These are phyloP conservation scores for Ogataea angusta DNA, from an alignment of 805 yeast genomes.

Conservation along the genomic window DNA sequence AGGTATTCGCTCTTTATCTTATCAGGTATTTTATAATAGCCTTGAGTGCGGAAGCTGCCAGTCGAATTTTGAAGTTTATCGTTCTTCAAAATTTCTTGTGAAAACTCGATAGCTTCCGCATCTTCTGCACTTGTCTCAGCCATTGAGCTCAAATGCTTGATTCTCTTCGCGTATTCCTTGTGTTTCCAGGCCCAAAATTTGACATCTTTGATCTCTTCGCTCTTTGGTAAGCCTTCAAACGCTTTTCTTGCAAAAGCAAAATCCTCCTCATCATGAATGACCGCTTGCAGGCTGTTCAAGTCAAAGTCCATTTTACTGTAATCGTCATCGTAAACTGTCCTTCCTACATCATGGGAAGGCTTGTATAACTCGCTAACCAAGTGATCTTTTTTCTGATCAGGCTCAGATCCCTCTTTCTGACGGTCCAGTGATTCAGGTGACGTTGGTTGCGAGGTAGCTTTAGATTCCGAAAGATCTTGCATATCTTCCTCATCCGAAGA, in stretches of 20 bases:
- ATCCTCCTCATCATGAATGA: slow-evolving; percentile 77
- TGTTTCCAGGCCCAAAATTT: slow-evolving; percentile 70
- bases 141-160: slow-evolving; percentile 16
- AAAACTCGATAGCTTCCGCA: slow-evolving; percentile 27
- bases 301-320: slow-evolving; percentile 40
- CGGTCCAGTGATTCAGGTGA: slow-evolving; percentile 23
- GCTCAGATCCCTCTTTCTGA: slow-evolving; percentile 26
- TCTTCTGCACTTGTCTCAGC: slow-evolving; percentile 25
- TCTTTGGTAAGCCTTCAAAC: slow-evolving; percentile 28
- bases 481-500: slow-evolving; percentile 23
- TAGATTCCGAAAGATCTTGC: slow-evolving; percentile 11
- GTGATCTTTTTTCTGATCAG: slow-evolving; percentile 25
- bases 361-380: slow-evolving; percentile 33
- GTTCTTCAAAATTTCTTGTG: slow-evolving; percentile 26
- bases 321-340: slow-evolving; percentile 50
- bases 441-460: slow-evolving; percentile 23
- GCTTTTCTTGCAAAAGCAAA: slow-evolving; percentile 48
- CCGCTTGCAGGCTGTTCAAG: slow-evolving; percentile 46
- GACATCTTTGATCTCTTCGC: slow-evolving; percentile 32
- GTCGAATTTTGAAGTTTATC: slow-evolving; percentile 38
- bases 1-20: slow-evolving; percentile 68
- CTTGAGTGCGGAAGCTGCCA: slow-evolving; percentile 70
- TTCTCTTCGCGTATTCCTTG: slow-evolving; percentile 29
- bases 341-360: slow-evolving; percentile 52
- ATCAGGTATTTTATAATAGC: slow-evolving; percentile 71